Base-by-base conservation (phyloP, 2,329 filamentous ascomycete species). In the Cladosporium sp. region DNA sequence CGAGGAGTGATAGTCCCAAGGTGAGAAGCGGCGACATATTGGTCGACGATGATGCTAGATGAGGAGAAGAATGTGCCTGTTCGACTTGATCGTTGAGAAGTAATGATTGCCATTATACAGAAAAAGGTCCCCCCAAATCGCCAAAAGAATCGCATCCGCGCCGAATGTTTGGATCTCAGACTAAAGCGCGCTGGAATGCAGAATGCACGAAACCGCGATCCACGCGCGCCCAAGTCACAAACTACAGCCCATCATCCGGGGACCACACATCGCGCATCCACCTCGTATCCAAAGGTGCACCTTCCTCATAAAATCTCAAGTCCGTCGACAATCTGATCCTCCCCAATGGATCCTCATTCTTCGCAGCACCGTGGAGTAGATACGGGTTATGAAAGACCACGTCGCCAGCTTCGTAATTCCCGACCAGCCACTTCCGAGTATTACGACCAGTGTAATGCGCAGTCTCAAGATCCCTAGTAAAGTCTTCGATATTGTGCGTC, bases 331-430 rank as follows among this genome's bases (percentile, higher is more conserved):
- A 56, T 49, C 75, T 58, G 45, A 77, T 77, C 39, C 70, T 65
- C 10, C 71, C 68, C 8, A 64, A 35, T 10, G 65, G 60, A 62
- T 78, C 75, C 58, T 76, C 70, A 62, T 77, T 77, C 58, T 69
- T 71, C 8, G 69, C 67, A 20, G 69, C 70, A 0, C 69, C 72
- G 64, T 78, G 73, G n/a, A 77, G 71, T 60, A 71, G 70, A 60
- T 72, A 76, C 9, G 75, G 71, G 57, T 75, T 71, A 63, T 79
- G 77, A 50, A 80, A 75, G 2, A 72, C 78, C 6, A 81, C 74
- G 66, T 84, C 70, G 20, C 83, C 73, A 59, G 84, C 73, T 64
- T 86, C 74, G 61, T 83, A 85, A 61, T 68, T 77, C 61, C 70
- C 81, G 67, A 74, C 80, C 70, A 75, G 73, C 83, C 71, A 84